phyloP scores from a whole-genome alignment of 2,329 filamentous ascomycete species.

The Hymenoscyphus occultus region DNA sequence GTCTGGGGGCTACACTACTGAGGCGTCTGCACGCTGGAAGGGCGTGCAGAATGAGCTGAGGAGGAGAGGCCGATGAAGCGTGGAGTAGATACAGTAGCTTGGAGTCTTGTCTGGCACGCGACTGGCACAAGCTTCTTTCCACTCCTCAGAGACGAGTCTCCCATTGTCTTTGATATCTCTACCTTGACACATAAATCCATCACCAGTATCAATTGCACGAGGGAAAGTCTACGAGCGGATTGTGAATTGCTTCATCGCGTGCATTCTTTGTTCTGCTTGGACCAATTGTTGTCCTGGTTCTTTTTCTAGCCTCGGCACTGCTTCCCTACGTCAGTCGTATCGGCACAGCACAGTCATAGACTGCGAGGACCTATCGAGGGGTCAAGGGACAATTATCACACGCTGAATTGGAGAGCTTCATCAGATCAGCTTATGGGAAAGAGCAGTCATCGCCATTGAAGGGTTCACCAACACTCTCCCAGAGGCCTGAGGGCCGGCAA shows the following conservation, averaged over 20 bases:
- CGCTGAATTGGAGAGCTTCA: slow-evolving; percentile 6
- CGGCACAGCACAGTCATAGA: not conserved
- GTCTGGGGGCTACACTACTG: no score
- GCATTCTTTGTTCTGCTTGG: slow-evolving; percentile 2
- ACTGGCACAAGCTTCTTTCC: slow-evolving; percentile 4
- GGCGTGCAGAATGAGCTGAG: not conserved
- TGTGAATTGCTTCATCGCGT: not conserved
- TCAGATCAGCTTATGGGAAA: slow-evolving; percentile 22
- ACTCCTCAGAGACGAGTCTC: not conserved
- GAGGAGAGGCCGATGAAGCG: not conserved
- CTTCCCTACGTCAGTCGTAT: slow-evolving; percentile 15
- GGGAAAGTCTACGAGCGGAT: not conserved
- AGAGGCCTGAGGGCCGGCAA: slow-evolving; percentile 33
- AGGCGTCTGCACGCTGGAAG: no score
- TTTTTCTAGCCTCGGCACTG: slow-evolving; percentile 15
- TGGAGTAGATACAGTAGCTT: not conserved
- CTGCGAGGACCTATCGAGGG: slow-evolving; percentile 5
- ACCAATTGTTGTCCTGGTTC: not conserved
- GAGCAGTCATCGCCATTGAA: slow-evolving; percentile 17
- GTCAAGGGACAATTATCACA: slow-evolving; percentile 4
- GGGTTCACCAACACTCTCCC: slow-evolving; percentile 20
- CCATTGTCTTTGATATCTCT: not conserved
- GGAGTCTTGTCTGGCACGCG: slow-evolving; percentile 2
- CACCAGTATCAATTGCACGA: not conserved
- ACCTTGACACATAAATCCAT: not conserved